Evolutionary conservation across 768 basidiomycete species (phyloP).

Genomic region (Mrakia blollopis): DNA sequence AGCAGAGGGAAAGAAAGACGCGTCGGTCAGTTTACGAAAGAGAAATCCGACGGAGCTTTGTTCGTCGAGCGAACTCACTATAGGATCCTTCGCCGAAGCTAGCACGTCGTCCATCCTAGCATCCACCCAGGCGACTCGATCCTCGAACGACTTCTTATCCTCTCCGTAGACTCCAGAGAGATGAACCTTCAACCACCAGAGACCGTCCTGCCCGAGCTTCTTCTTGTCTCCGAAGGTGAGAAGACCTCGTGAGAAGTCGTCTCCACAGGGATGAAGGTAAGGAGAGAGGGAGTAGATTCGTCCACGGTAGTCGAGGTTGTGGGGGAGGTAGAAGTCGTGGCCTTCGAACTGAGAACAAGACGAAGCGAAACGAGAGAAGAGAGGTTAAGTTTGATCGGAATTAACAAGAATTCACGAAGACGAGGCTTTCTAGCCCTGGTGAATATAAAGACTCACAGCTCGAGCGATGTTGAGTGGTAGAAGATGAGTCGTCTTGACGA

Average conservation of each 20-base stretch:
- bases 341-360: slow-evolving; percentile 51
- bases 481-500: slow-evolving; percentile 69
- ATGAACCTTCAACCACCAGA: slow-evolving; percentile 94
- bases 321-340: slow-evolving; percentile 79
- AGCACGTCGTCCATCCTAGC: slow-evolving; percentile 69
- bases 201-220: slow-evolving; percentile 73
- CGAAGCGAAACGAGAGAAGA: not conserved
- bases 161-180: slow-evolving; percentile 86
- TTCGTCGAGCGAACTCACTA: slow-evolving; percentile 50
- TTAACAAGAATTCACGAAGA: too few species aligned
- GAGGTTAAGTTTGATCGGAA: slow-evolving; percentile 12
- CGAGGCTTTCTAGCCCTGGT: too few species aligned
- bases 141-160: slow-evolving; percentile 91
- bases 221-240: slow-evolving; percentile 74
- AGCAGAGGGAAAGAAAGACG: not conserved
- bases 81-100: slow-evolving; percentile 74
- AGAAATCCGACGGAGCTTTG: not conserved
- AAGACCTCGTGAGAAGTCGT: slow-evolving; percentile 79
- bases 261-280: slow-evolving; percentile 90
- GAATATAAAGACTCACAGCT: too few species aligned
- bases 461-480: slow-evolving; percentile 80
- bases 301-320: slow-evolving; percentile 96
- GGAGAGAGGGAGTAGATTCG: slow-evolving; percentile 95
- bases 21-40: not conserved
- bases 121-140: slow-evolving; percentile 74